Conservation (phyloP, 2,329 filamentous ascomycete genomes). For the Canariomyces notabilis region DNA sequence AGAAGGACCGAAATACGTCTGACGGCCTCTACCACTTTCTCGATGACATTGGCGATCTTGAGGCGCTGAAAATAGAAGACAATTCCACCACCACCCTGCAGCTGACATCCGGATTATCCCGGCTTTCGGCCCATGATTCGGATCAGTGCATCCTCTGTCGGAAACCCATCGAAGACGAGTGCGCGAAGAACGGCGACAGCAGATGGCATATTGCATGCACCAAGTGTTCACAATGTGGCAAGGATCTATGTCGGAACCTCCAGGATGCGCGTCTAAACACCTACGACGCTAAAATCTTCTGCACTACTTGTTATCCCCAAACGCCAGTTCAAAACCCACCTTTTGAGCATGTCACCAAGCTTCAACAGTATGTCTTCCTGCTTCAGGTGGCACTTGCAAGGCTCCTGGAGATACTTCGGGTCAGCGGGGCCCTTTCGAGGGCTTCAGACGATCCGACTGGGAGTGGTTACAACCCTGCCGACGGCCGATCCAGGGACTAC, state of each 20-base stretch:
- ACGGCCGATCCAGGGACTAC: conserved; percentile 69
- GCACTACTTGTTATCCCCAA: conserved; percentile 59
- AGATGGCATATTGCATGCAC: conserved; percentile 84
- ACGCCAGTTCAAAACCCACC: conserved; percentile 46
- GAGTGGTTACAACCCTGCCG: conserved; percentile 60
- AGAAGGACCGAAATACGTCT: conserved; percentile 71
- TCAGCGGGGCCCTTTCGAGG: conserved; percentile 71
- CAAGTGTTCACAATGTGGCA: conserved; percentile 61
- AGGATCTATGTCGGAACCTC: conserved; percentile 63
- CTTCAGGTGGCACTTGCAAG: conserved; percentile 86
- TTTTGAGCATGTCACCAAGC: conserved; percentile 73
- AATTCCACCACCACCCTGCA: conserved; percentile 51
- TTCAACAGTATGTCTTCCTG: conserved; percentile 92
- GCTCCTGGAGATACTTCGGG: conserved; percentile 79
- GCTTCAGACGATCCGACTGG: conserved; percentile 64
- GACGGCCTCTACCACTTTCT: conserved; percentile 79
- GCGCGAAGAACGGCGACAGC: conserved; percentile 66
- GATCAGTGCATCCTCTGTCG: conserved; percentile 81
- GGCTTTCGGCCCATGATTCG: conserved; percentile 67
- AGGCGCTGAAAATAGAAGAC: conserved; percentile 68
- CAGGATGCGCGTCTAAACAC: conserved; percentile 68
- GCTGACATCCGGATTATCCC: conserved; percentile 58
- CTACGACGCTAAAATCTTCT: conserved; percentile 64
- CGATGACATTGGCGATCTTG: conserved; percentile 77
- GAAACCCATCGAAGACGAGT: conserved; percentile 92